Evolutionary conservation across 1,284 basidiomycete genomes (phyloP), one percentile per base, ranked within the genome.

Genomic region (Inonotus obliquus): DNA sequence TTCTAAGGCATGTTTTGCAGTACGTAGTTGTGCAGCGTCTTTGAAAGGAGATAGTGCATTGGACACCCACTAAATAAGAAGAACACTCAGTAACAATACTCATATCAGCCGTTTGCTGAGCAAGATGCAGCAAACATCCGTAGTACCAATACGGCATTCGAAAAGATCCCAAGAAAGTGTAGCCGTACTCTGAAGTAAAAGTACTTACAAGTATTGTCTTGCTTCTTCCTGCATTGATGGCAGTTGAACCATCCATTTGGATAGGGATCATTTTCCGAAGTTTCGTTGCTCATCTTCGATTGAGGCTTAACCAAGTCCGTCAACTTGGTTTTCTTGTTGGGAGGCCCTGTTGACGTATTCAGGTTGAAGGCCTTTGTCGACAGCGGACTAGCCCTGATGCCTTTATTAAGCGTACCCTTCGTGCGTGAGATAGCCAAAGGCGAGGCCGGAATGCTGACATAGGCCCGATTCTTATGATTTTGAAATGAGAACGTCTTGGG

Each of bases 1-100:
- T 89, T 71, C 77, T 82, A 63, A 91, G 76, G 66, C 89, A 91
- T 0, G 75, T 65, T 49, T 76, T 78, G 72, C 89, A 91, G 65
- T 85, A 87, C 66, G 82, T 86, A 57, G 75, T 72, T 23, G 68
- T 74, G 71, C 89, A 91, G n/a, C 59, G 52, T 23, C 73, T 64
- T 74, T 69, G 29, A 73, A 74, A 54, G 63, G 66, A 32, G 67
- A 59, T 66, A 1, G 83, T 86, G 68, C 85, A 89, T 23, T 78
- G 80, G 37, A 85, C 68, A 23, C 71, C 72, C 45, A 70, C 83
- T 83, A 21, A 32, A 49, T 29, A 63, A 11, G n/a, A 3, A 14
- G 11, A 44, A 14, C 4, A 14, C 10, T 45, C 41, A 54, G 27
- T 47, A 35, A 29, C 9, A 6, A n/a, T 45, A 19, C 39, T 32